Base-by-base conservation (phyloP, 2,329 filamentous ascomycete species). In the Lachnellula hyalina region DNA sequence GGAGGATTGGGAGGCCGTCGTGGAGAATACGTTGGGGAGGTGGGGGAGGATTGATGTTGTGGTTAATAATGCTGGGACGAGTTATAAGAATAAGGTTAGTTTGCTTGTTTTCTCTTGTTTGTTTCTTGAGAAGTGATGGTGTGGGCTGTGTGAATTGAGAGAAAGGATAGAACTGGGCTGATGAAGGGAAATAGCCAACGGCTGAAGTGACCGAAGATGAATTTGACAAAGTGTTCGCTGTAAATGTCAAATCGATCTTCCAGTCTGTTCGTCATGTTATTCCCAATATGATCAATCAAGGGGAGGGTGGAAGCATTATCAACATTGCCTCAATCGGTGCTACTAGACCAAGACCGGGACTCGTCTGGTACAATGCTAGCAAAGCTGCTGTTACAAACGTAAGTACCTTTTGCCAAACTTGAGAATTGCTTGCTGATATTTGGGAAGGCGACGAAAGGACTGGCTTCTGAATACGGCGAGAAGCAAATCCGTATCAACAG, bases 401-500 rank as follows among this genome's bases (percentile, higher is more conserved):
- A 40, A 17, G 70, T 61, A 77, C 1, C 8, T 2, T 28, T 32
- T 34, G 0, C 32, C 2, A 21, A 23, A 15, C 1, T 38, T 14
- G 28, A 44, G 28, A 17, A 38, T 2, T 41, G 6, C 47, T 52
- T n/a, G 12, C 44, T 47, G 23, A 47, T 17, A 4, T 19, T 21
- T 15, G 17, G 64, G n/a, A 52, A 80, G 72, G 82, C 81, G 9
- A 85, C 82, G 2, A 85, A 83, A 71, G 80, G 80, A 11, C 76
- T 92, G 61, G 88, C 87, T 0, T 83, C 86, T 1, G 87, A 91
- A 68, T 91, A 87, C 62, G 88, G 84, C 0, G 78, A 82, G 0
- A 79, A 87, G 52, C 79, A 88, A 61, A 89, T 92, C 60, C 80
- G 87, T 0, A 85, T 91, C 64, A 90, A 90, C 59, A 79, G 81